Conservation (phyloP, 164 flowering plant species). For the Macadamia tetraphylla region DNA sequence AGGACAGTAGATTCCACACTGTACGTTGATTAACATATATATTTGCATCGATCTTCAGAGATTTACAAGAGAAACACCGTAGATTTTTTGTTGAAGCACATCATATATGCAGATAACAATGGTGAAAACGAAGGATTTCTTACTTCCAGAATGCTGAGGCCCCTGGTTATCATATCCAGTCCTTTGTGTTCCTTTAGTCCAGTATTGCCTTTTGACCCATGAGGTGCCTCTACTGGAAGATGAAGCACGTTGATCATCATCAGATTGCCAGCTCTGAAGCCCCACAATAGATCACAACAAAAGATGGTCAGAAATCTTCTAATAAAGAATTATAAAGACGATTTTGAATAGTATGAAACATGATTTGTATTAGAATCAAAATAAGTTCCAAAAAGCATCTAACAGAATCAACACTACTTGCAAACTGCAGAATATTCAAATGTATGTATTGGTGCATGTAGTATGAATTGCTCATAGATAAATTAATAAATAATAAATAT, state of each 20-base stretch:
- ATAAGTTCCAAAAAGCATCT: background rate
- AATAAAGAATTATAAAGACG: background rate
- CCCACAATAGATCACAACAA: background rate
- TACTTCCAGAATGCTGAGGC: conserved; percentile 42
- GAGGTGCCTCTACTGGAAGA: conserved; percentile 42
- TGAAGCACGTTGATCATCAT: conserved; percentile 29
- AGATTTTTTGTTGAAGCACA: background rate
- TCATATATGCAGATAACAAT: background rate
- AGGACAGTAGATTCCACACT: background rate
- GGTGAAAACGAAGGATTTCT: background rate
- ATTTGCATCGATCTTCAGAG: background rate
- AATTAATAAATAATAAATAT: no score
- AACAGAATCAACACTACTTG: background rate
- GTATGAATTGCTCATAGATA: no score
- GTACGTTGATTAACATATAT: background rate
- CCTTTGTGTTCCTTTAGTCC: conserved; percentile 26
- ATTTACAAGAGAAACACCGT: background rate
- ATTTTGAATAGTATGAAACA: background rate
- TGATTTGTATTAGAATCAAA: background rate
- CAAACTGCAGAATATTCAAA: background rate
- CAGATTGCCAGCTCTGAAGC: conserved; percentile 46
- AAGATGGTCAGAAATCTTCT: conserved; percentile 5
- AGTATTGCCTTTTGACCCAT: conserved; percentile 48
- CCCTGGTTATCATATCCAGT: conserved; percentile 25
- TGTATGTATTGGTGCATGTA: background rate